These are phyloP conservation scores for Aureoboletus auriporus DNA, from an alignment of 768 basidiomycete species.

Conservation along the genomic window DNA sequence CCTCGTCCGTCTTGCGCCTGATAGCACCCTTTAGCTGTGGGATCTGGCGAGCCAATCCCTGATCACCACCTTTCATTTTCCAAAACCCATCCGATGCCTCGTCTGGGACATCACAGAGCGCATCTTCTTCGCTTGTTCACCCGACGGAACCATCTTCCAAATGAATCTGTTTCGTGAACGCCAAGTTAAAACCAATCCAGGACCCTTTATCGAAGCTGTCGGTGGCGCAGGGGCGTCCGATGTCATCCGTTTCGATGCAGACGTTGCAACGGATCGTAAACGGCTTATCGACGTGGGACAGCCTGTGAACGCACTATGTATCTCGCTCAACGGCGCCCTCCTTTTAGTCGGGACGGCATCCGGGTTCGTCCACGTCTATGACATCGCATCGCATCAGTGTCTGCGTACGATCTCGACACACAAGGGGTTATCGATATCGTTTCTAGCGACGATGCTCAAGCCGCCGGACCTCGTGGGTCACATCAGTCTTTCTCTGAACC, in stretches of 20 bases:
- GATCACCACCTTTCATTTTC: slow-evolving; percentile 85
- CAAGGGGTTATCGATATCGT: slow-evolving; percentile 65
- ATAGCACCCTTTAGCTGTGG: slow-evolving; percentile 58
- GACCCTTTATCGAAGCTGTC: slow-evolving; percentile 56
- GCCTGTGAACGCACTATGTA: slow-evolving; percentile 63
- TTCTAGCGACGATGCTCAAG: slow-evolving; percentile 74
- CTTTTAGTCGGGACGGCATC: slow-evolving; percentile 78
- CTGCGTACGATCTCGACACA: slow-evolving; percentile 75
- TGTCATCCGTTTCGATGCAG: slow-evolving; percentile 62
- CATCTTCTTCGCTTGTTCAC: slow-evolving; percentile 81
- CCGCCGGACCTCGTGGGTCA: slow-evolving; percentile 88
- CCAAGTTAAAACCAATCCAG: slow-evolving; percentile 46
- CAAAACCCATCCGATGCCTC: slow-evolving; percentile 64
- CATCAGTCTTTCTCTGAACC: slow-evolving; percentile 49
- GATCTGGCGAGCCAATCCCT: slow-evolving; percentile 70
- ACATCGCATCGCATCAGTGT: slow-evolving; percentile 87
- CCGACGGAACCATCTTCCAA: slow-evolving; percentile 72
- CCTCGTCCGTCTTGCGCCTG: slow-evolving; percentile 10
- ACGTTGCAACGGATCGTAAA: slow-evolving; percentile 43
- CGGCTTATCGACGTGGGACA: slow-evolving; percentile 70
- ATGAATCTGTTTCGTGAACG: slow-evolving; percentile 72
- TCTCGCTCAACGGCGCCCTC: slow-evolving; percentile 74
- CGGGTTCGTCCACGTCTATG: slow-evolving; percentile 76
- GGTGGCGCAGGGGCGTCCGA: slow-evolving; percentile 73
- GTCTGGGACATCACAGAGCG: slow-evolving; percentile 85